phyloP scores from a whole-genome alignment of 2,329 filamentous ascomycete genomes.

The Alternaria arborescens region DNA sequence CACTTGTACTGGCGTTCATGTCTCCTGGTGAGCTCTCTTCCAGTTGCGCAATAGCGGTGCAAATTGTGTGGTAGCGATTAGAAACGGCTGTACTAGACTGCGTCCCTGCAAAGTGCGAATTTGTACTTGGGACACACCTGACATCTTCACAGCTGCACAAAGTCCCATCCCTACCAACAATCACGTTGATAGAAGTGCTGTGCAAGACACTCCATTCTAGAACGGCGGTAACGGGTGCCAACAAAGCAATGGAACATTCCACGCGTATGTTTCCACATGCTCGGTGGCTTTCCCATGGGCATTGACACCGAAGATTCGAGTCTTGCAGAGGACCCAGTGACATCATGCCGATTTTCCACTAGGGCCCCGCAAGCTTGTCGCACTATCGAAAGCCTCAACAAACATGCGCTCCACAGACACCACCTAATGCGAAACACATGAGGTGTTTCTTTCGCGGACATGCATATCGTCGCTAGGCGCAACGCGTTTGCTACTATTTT shows the following conservation, averaged over 20 bases:
- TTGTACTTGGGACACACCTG: background rate
- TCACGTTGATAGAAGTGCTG: background rate
- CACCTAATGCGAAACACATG: conserved; percentile 4
- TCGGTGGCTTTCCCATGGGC: background rate
- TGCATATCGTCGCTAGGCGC: conserved; percentile 3
- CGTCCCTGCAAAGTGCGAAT: background rate
- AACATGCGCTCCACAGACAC: conserved; percentile 6
- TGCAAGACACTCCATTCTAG: background rate
- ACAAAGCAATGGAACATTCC: background rate
- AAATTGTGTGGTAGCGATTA: conserved; percentile 1
- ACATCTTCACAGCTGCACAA: background rate
- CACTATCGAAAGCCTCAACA: conserved; percentile 8
- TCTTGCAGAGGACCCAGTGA: background rate
- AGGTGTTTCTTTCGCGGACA: background rate
- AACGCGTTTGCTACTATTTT: conserved; percentile 2
- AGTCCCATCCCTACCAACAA: background rate
- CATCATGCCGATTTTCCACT: conserved; percentile 9
- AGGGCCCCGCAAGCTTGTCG: background rate
- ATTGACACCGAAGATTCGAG: background rate
- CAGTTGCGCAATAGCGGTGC: background rate
- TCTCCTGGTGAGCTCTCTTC: background rate
- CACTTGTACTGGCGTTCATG: background rate
- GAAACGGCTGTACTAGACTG: background rate
- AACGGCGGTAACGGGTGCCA: background rate
- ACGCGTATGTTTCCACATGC: conserved; percentile 3